Percentiles rank a stretch among this genome's conserved stretches.
Conservation (phyloP, 2,329 filamentous ascomycete genomes). For the Xylariales sp. region DNA sequence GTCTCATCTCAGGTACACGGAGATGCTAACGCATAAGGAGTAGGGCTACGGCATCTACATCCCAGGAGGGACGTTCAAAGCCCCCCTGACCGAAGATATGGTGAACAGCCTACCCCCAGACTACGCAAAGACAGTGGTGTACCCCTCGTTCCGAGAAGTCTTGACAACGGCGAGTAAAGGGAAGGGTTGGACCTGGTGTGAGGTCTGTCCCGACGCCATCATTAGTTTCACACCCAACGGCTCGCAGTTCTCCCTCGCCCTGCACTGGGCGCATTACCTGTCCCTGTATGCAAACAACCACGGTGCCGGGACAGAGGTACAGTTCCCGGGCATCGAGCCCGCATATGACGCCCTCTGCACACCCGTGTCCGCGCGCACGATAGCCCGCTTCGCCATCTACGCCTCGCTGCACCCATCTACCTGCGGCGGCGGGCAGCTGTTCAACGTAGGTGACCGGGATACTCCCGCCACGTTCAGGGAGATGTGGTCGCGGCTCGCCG, state of each 20-base stretch:
- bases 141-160: slow-evolving; percentile 27
- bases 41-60: slow-evolving; percentile 36
- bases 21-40: no score
- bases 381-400: slow-evolving; percentile 27
- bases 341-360: slow-evolving; percentile 24
- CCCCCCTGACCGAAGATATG: slow-evolving; percentile 29
- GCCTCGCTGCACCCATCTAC: slow-evolving; percentile 21
- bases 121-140: slow-evolving; percentile 31
- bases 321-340: slow-evolving; percentile 25
- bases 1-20: no score
- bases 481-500: slow-evolving; percentile 26
- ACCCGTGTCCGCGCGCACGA: slow-evolving; percentile 25
- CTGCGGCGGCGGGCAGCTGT: slow-evolving; percentile 24
- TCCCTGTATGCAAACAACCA: slow-evolving; percentile 30
- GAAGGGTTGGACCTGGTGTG: slow-evolving; percentile 31
- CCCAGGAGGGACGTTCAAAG: slow-evolving; percentile 26
- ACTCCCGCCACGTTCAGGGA: slow-evolving; percentile 23
- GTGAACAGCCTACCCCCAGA: slow-evolving; percentile 26
- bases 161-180: slow-evolving; percentile 25
- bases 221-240: slow-evolving; percentile 34
- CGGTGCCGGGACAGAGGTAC: slow-evolving; percentile 14
- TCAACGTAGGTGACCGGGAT: slow-evolving; percentile 28
- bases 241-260: slow-evolving; percentile 29
- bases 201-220: slow-evolving; percentile 33
- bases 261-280: slow-evolving; percentile 36